phyloP scores from a whole-genome alignment of 2,329 filamentous ascomycete genomes.

The Arthrobotrys sinensis region DNA sequence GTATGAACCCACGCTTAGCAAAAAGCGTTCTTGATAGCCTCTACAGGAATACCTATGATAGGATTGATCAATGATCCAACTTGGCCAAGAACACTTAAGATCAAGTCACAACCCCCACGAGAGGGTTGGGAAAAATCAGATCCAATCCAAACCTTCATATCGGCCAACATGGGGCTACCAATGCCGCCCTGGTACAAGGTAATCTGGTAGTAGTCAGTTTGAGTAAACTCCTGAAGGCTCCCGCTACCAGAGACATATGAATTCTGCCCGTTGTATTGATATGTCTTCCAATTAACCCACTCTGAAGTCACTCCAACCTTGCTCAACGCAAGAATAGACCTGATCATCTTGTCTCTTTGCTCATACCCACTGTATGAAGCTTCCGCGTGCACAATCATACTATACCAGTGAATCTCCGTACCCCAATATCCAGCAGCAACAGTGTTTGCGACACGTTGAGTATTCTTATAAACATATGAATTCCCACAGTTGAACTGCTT shows the following conservation, averaged over 20 bases:
- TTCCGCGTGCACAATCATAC: conserved; percentile 14
- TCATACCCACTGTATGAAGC: background rate
- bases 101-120: background rate
- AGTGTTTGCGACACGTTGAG: background rate
- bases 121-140: conserved; percentile 9
- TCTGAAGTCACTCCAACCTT: background rate
- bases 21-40: conserved; percentile 3
- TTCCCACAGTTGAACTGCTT: conserved; percentile 1
- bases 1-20: background rate
- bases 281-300: conserved; percentile 9
- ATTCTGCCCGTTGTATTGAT: conserved; percentile 22
- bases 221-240: background rate
- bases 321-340: background rate
- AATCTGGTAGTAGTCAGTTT: conserved; percentile 8
- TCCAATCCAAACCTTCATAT: conserved; percentile 6
- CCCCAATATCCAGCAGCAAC: conserved; percentile 3
- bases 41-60: conserved; percentile 6
- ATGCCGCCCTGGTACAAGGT: background rate
- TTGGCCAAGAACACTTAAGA: conserved; percentile 3
- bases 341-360: conserved; percentile 11
- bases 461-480: conserved; percentile 8
- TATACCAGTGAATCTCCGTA: conserved; percentile 9
- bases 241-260: conserved; percentile 4
- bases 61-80: background rate
- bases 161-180: conserved; percentile 2